Conservation (phyloP, 1,284 basidiomycete genomes). For the Puccinia sorghi region DNA sequence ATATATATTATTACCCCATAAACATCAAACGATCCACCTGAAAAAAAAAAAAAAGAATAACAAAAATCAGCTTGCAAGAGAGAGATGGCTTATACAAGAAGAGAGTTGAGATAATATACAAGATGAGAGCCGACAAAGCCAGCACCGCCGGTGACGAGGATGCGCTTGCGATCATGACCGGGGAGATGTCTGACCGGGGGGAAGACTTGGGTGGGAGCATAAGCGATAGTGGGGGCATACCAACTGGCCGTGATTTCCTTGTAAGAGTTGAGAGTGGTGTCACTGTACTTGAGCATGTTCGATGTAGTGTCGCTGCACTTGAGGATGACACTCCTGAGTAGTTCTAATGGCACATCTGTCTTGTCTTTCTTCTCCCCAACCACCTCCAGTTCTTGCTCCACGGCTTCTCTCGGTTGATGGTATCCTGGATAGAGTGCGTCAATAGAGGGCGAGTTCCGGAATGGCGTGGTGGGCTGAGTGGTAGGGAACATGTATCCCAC, state of each 20-base stretch:
- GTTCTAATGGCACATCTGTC: neutral
- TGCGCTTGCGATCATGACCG: slow-evolving; percentile 75
- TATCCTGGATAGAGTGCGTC: slow-evolving; percentile 29
- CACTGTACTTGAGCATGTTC: neutral
- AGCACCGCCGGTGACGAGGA: slow-evolving; percentile 92
- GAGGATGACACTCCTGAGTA: slow-evolving; percentile 33
- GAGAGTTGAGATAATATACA: too few species aligned
- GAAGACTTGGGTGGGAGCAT: slow-evolving; percentile 84
- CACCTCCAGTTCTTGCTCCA: too few species aligned
- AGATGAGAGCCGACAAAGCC: slow-evolving; percentile 98
- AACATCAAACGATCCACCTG: slow-evolving; percentile 87
- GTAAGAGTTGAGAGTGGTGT: neutral
- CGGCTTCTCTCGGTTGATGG: too few species aligned
- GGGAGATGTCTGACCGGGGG: slow-evolving; percentile 85
- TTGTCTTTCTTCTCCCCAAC: neutral
- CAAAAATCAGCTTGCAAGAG: too few species aligned
- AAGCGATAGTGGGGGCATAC: slow-evolving; percentile 66
- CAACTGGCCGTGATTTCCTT: neutral
- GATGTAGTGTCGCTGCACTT: neutral
- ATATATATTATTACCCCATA: too few species aligned
- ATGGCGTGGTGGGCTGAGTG: slow-evolving; percentile 17
- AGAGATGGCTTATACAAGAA: neutral
- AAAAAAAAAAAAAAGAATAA: neutral
- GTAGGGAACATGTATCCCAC: slow-evolving; percentile 23
- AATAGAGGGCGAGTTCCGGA: slow-evolving; percentile 46